phyloP scores from a whole-genome alignment of 73 alveolate species.

The Uronychia setigera region DNA sequence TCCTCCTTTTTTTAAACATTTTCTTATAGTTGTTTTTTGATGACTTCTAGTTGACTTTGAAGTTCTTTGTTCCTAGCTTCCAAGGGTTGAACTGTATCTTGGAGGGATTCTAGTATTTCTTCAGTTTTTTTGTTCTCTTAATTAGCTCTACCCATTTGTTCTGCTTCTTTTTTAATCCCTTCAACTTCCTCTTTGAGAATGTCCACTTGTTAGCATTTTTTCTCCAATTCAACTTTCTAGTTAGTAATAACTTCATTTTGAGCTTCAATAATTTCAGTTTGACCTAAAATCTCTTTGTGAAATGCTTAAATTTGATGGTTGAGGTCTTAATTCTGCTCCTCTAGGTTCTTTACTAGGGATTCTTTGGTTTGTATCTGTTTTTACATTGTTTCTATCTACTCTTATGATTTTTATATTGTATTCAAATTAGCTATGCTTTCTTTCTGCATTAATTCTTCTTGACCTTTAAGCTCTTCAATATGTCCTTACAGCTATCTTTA shows the following conservation, averaged over 20 bases:
- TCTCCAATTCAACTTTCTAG: not conserved
- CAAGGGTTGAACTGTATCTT: not conserved
- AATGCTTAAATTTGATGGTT: no score
- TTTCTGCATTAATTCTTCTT: not conserved
- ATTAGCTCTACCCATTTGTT: not conserved
- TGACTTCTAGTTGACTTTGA: not conserved
- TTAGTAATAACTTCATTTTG: not conserved
- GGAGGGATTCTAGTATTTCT: not conserved
- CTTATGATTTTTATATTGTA: no score
- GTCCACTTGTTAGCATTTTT: not conserved
- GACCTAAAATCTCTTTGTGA: not conserved
- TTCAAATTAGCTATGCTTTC: not conserved
- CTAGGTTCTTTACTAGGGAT: not conserved
- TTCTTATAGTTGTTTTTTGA: not conserved
- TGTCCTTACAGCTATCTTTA: not conserved
- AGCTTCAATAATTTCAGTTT: not conserved
- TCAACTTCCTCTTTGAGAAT: not conserved
- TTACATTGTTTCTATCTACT: not conserved
- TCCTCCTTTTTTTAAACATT: no score
- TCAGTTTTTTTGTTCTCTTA: not conserved
- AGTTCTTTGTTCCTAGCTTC: not conserved
- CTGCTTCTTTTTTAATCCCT: not conserved
- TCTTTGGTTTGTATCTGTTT: not conserved
- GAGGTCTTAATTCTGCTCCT: not conserved
- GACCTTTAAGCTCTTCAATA: not conserved